These are phyloP conservation scores for Flaveria floridana DNA, from an alignment of 140 eudicot genomes.

Conservation along the genomic window DNA sequence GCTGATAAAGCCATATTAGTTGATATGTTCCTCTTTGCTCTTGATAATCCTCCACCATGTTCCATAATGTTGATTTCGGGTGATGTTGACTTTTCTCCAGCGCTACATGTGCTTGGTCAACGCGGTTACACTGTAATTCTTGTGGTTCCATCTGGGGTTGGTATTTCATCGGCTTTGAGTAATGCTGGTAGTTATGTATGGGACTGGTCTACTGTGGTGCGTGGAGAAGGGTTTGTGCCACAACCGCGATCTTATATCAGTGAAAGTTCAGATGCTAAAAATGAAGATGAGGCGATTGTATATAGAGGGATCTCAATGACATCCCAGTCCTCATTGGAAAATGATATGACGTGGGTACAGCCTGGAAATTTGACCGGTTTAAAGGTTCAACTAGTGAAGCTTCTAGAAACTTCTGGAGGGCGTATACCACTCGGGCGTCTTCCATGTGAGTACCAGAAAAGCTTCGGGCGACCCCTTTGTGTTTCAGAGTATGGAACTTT, in stretches of 20 bases:
- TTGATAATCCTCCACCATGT: slow-evolving; percentile 86
- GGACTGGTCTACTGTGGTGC: slow-evolving; percentile 86
- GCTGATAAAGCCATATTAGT: slow-evolving; percentile 95
- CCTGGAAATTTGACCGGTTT: slow-evolving; percentile 83
- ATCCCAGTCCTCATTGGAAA: slow-evolving; percentile 47
- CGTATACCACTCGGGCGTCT: slow-evolving; percentile 59
- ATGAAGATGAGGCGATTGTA: slow-evolving; percentile 73
- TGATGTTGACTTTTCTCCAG: slow-evolving; percentile 84
- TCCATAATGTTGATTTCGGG: slow-evolving; percentile 88
- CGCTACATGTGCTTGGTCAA: slow-evolving; percentile 91
- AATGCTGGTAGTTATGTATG: slow-evolving; percentile 85
- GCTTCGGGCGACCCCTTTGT: slow-evolving; percentile 70
- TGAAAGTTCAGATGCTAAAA: slow-evolving; percentile 46
- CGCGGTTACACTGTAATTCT: slow-evolving; percentile 85
- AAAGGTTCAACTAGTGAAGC: slow-evolving; percentile 70
- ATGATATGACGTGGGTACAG: slow-evolving; percentile 64
- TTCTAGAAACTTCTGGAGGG: slow-evolving; percentile 70
- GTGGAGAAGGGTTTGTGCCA: slow-evolving; percentile 84
- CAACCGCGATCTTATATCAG: slow-evolving; percentile 35
- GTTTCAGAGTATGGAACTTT: slow-evolving; percentile 64
- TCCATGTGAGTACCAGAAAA: slow-evolving; percentile 75
- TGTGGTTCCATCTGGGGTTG: slow-evolving; percentile 67
- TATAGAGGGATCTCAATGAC: slow-evolving; percentile 64
- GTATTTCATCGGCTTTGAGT: slow-evolving; percentile 73
- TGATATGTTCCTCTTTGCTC: slow-evolving; percentile 95